Percentiles rank a stretch among this genome's conserved stretches.
Conservation (phyloP, 2,329 filamentous ascomycete species). For the Boeremia lycopersici region DNA sequence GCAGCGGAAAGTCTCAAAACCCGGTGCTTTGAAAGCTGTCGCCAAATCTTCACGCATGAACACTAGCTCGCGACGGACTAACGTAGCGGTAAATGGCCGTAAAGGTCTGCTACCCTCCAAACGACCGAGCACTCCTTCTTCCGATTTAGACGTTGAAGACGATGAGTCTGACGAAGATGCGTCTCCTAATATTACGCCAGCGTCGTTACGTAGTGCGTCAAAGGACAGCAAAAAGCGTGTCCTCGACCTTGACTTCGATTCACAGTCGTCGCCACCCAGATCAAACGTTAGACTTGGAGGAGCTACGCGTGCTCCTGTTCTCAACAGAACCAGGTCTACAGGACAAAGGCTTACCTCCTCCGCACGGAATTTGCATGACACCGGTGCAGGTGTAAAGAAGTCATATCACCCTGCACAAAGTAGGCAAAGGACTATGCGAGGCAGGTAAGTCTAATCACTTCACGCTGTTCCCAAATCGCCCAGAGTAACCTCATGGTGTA, state of each 20-base stretch:
- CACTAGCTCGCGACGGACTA: conserved; percentile 12
- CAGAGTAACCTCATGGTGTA: no score
- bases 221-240: conserved; percentile 24
- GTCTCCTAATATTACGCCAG: conserved; percentile 45
- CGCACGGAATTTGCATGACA: conserved; percentile 19
- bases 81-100: conserved; percentile 15
- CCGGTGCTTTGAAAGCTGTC: conserved; percentile 33
- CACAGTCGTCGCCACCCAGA: conserved; percentile 1
- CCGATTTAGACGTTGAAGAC: conserved; percentile 8
- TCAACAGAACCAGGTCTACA: neutral
- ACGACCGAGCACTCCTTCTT: conserved; percentile 26
- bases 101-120: conserved; percentile 21
- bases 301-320: neutral
- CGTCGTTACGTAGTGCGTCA: conserved; percentile 42
- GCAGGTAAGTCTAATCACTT: conserved; percentile 20
- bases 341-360: conserved; percentile 15
- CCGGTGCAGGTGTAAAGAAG: conserved; percentile 22
- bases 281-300: conserved; percentile 3
- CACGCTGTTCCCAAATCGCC: no score
- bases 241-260: conserved; percentile 14
- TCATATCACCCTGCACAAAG: conserved; percentile 9
- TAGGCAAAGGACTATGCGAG: conserved; percentile 19
- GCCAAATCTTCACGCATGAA: conserved; percentile 22
- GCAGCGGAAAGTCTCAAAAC: conserved; percentile 27
- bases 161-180: conserved; percentile 28